phyloP scores from a whole-genome alignment of 768 basidiomycete species.

The Rhizopogon roseolus region DNA sequence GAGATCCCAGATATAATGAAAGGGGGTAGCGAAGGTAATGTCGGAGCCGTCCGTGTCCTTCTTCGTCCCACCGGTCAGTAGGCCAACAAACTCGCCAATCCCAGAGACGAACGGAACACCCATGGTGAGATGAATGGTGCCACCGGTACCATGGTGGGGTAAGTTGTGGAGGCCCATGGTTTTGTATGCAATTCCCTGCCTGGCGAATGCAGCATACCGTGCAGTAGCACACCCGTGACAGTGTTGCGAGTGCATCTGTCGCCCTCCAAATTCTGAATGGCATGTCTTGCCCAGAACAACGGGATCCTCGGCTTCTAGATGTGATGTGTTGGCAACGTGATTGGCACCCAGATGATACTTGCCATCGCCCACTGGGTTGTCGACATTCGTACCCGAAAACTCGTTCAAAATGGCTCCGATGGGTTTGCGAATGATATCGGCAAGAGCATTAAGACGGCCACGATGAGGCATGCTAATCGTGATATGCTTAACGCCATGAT shows the following conservation, averaged over 20 bases:
- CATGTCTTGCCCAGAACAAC: constrained; percentile 99
- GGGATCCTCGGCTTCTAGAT: constrained; percentile 95
- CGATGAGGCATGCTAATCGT: constrained; percentile 99
- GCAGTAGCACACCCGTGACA: constrained; percentile 93
- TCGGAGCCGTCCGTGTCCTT: no score
- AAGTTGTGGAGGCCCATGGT: constrained; percentile 98
- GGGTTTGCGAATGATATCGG: constrained; percentile 97
- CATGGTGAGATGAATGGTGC: constrained; percentile 96
- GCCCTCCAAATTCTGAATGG: constrained; percentile 89
- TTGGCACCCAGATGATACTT: constrained; percentile 99
- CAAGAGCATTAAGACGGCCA: constrained; percentile 95
- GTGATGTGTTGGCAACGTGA: constrained; percentile 98
- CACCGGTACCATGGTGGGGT: constrained; percentile 93
- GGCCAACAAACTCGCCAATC: no score
- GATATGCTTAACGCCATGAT: constrained; percentile 91
- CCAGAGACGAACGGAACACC: no score
- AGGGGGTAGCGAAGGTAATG: no score
- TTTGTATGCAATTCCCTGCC: constrained; percentile 98
- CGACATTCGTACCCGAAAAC: constrained; percentile 75
- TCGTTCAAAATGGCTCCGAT: constrained; percentile 98
- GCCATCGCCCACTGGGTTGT: constrained; percentile 91
- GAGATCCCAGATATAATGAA: no score
- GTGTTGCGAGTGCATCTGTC: constrained; percentile 77
- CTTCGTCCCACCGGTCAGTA: no score
- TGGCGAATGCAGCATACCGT: constrained; percentile 98